These are phyloP conservation scores for Malania oleifera DNA, from an alignment of 164 flowering plant species.

Conservation along the genomic window DNA sequence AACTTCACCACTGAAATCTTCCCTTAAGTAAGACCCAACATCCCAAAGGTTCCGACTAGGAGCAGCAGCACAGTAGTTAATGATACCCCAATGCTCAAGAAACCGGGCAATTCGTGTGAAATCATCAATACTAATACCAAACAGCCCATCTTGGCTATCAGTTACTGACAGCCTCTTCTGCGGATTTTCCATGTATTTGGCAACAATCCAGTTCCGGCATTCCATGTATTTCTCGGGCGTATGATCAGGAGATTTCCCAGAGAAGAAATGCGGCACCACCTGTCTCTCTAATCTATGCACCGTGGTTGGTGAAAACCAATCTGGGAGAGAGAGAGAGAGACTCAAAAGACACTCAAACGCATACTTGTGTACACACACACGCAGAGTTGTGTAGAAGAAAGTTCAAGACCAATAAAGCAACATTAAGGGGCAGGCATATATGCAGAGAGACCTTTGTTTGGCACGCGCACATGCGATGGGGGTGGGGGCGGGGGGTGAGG, in stretches of 20 bases:
- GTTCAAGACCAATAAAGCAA: constrained; percentile 9
- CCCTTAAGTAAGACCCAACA: constrained; percentile 46
- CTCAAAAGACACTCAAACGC: too few relatives aligned
- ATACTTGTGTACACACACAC: too few relatives aligned
- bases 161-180: constrained; percentile 45
- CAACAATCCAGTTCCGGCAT: constrained; percentile 71
- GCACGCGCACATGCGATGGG: too few relatives aligned
- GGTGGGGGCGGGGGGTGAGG: too few relatives aligned
- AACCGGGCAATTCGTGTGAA: constrained; percentile 69
- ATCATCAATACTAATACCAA: constrained; percentile 53
- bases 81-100: constrained; percentile 95
- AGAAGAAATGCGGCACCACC: constrained; percentile 90
- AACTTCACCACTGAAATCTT: constrained; percentile 73
- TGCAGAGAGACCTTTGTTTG: too few relatives aligned
- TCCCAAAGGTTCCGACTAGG: constrained; percentile 36
- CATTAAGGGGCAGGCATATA: constrained; percentile 7
- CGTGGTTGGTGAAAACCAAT: constrained; percentile 83
- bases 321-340: constrained; percentile 42
- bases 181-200: constrained; percentile 79
- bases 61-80: constrained; percentile 72
- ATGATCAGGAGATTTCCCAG: constrained; percentile 69
- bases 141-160: constrained; percentile 53
- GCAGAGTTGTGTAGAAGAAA: too few relatives aligned
- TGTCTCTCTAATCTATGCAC: constrained; percentile 90
- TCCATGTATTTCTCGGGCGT: constrained; percentile 90